These are phyloP conservation scores for Aaosphaeria arxii DNA, from an alignment of 2,329 filamentous ascomycete species.

Conservation along the genomic window DNA sequence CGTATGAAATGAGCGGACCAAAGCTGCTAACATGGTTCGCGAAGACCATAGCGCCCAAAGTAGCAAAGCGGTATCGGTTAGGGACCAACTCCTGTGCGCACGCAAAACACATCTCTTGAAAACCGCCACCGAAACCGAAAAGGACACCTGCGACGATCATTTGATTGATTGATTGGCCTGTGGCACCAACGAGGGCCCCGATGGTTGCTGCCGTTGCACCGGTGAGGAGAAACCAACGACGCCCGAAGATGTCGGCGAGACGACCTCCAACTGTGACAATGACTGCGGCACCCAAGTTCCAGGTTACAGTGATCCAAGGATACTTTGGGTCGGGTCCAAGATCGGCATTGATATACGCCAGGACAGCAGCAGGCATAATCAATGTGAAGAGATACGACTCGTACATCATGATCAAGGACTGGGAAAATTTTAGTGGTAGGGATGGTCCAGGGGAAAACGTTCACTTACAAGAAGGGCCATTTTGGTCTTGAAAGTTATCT, in stretches of 20 bases:
- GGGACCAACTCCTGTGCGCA: slow-evolving; percentile 26
- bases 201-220: slow-evolving; percentile 17
- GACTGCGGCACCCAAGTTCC: slow-evolving; percentile 30
- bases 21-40: slow-evolving; percentile 33
- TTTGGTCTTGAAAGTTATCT: slow-evolving; percentile 11
- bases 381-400: slow-evolving; percentile 32
- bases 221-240: slow-evolving; percentile 37
- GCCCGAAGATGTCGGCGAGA: slow-evolving; percentile 16
- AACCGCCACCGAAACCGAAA: slow-evolving; percentile 21
- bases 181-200: slow-evolving; percentile 23
- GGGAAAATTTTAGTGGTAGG: neutral
- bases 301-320: slow-evolving; percentile 33
- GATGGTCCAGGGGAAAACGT: neutral
- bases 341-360: slow-evolving; percentile 34
- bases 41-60: slow-evolving; percentile 28
- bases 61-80: slow-evolving; percentile 25
- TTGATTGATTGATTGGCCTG: slow-evolving; percentile 19
- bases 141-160: slow-evolving; percentile 23
- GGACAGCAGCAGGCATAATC: slow-evolving; percentile 32
- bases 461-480: slow-evolving; percentile 9
- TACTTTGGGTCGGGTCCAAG: slow-evolving; percentile 34
- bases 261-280: slow-evolving; percentile 33
- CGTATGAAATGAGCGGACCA: slow-evolving; percentile 29
- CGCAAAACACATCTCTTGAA: slow-evolving; percentile 24
- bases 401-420: slow-evolving; percentile 3